Evolutionary conservation across 2,329 filamentous ascomycete genomes (phyloP).

Genomic region (Penicillium sumatraense): DNA sequence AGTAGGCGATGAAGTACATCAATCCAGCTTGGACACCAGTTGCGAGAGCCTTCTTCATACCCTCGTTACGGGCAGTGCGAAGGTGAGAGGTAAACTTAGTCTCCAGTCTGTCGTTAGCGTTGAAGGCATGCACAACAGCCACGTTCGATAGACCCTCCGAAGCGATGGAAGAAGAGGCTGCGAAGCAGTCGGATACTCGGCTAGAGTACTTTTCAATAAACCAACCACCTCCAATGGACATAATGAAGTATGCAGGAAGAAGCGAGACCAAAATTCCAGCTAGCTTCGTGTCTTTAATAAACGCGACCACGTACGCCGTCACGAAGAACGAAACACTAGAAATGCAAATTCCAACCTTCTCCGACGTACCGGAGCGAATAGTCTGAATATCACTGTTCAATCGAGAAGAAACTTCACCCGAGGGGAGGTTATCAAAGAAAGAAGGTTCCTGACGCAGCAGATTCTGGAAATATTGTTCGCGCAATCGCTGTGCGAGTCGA

Average conservation of each 20-base stretch:
- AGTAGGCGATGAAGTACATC: conserved; percentile 70
- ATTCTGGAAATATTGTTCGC: conserved; percentile 64
- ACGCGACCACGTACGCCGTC: conserved; percentile 69
- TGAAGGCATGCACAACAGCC: conserved; percentile 66
- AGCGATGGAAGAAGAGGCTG: conserved; percentile 64
- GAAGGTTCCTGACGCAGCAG: conserved; percentile 66
- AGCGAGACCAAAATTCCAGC: conserved; percentile 68
- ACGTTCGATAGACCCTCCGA: conserved; percentile 66
- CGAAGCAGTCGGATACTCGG: conserved; percentile 58
- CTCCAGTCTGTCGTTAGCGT: conserved; percentile 63
- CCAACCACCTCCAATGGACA: conserved; percentile 60
- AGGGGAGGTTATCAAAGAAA: conserved; percentile 66
- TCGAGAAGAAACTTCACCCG: conserved; percentile 67
- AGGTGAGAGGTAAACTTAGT: conserved; percentile 61
- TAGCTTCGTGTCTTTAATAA: conserved; percentile 65
- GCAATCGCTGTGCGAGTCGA: conserved; percentile 65
- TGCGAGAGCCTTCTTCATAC: conserved; percentile 62
- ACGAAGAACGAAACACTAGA: conserved; percentile 68
- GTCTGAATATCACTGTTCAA: conserved; percentile 69
- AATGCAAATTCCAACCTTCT: conserved; percentile 71
- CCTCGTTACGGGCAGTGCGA: conserved; percentile 56
- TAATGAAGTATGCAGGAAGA: conserved; percentile 65
- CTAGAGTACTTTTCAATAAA: conserved; percentile 58
- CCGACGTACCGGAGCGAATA: conserved; percentile 71
- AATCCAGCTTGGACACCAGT: conserved; percentile 64